Conservation (phyloP, 306 rosid genomes). For the Senna tora region DNA sequence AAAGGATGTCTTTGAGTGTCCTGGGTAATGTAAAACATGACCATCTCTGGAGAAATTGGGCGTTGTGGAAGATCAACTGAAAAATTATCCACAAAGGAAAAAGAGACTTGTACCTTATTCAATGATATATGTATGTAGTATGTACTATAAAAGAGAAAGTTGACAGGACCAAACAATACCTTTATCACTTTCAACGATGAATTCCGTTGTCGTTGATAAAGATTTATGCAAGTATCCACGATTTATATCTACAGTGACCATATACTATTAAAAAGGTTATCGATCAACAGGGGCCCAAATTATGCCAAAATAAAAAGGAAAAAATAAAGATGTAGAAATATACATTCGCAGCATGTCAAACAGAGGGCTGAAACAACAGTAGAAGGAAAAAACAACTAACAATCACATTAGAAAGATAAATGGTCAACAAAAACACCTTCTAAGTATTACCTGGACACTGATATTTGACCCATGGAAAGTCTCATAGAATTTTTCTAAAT, state of each 20-base stretch:
- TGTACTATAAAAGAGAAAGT: neutral
- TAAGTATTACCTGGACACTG: constrained; percentile 73
- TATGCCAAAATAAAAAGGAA: neutral
- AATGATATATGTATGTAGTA: constrained; percentile 18
- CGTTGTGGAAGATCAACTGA: constrained; percentile 73
- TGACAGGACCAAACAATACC: constrained; percentile 46
- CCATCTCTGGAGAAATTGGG: constrained; percentile 80
- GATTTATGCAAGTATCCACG: constrained; percentile 89
- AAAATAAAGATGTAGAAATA: neutral
- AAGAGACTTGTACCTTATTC: neutral
- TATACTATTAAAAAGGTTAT: constrained; percentile 65
- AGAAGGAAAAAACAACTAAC: neutral
- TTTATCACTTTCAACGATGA: constrained; percentile 83
- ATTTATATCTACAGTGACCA: constrained; percentile 72
- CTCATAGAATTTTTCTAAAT: constrained; percentile 71
- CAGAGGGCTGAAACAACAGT: neutral
- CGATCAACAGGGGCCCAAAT: constrained; percentile 43
- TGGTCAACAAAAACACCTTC: constrained; percentile 23
- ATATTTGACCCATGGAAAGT: constrained; percentile 92
- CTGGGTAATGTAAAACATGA: constrained; percentile 86
- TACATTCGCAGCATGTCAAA: constrained; percentile 3
- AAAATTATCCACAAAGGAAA: constrained; percentile 31
- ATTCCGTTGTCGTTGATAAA: constrained; percentile 78
- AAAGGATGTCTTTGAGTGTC: constrained; percentile 96
- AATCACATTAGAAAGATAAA: constrained; percentile 12